Base-by-base conservation (phyloP, 345 rosid species). In the Heritiera littoralis region DNA sequence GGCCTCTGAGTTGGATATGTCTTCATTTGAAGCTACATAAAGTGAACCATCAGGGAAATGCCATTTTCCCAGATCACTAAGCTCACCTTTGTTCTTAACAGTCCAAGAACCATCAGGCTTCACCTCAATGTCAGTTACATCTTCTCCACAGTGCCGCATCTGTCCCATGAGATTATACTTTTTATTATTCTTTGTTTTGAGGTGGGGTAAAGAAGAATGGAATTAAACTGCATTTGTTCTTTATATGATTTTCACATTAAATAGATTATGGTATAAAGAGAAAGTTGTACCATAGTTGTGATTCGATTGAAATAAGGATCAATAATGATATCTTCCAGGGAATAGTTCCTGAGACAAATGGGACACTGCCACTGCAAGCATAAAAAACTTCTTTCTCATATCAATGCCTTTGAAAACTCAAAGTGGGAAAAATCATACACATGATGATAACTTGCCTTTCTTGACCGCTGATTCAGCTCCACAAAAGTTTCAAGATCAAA, bases 361-460 rank as follows among this genome's bases (percentile, higher is more conserved):
- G 98, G 98, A 81, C 98, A 95, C 82, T 95, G 98, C 98, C 98
- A 95, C 98, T 95, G 94, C 84, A 85, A 52, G 75, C 72, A 75
- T 60, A 55, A 67, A 64, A 76, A 85, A 81, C 54, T 46, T 67
- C 79, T 77, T 69, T 80, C 63, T 70, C 73, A 68, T 30, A 23
- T 8, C 12, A 8, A 30, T 63, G 67, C 67, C 18, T 32, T 30
- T 12, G 41, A 63, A 30, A 63, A 30, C 15, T 63, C 3, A 30
- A 63, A 63, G 32, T 7, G 7, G 67, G 6, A 63, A 0, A 4
- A 67, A 15, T 15, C 15, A 45, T 35, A 14, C 30, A 32, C 18
- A 60, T 65, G 52, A 48, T 60, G 72, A 66, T 63, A 56, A 73
- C 92, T 80, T 86, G 88, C 98, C 98, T 95, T 95, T 86, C 98